Evolutionary conservation across 306 rosid species (phyloP).

Genomic region (Ochetophila trinervis): DNA sequence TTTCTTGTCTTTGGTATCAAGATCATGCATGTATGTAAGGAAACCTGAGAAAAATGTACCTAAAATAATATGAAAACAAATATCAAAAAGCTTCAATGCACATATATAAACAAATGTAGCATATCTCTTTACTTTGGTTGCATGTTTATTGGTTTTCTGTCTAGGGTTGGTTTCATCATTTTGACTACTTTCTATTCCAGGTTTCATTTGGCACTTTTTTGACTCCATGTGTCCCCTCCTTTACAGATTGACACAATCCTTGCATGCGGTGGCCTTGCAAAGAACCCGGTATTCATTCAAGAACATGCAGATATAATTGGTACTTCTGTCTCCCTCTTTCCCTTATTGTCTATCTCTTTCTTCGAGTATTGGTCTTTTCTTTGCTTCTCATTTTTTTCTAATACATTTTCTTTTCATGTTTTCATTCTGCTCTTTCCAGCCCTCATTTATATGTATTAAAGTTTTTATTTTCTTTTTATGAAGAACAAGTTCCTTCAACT

Average conservation of each 20-base stretch:
- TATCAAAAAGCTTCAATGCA: no score
- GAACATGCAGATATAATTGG: slow-evolving; percentile 92
- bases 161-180: background rate
- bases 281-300: slow-evolving; percentile 79
- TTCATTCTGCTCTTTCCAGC: background rate
- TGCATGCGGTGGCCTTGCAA: slow-evolving; percentile 94
- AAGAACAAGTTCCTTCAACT: background rate
- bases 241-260: slow-evolving; percentile 82
- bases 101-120: no score
- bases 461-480: background rate
- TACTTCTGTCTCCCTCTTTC: slow-evolving; percentile 31
- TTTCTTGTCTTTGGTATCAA: no score
- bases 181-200: background rate
- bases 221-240: slow-evolving; percentile 8
- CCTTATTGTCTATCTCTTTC: slow-evolving; percentile 4
- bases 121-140: no score
- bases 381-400: background rate
- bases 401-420: background rate
- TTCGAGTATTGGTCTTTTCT: background rate
- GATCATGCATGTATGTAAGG: no score
- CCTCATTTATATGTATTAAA: background rate
- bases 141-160: background rate
- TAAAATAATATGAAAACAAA: no score
- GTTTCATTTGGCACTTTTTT: background rate
- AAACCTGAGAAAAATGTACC: no score